These are phyloP conservation scores for Emmonsia crescens DNA, from an alignment of 2,329 filamentous ascomycete species.

Conservation along the genomic window DNA sequence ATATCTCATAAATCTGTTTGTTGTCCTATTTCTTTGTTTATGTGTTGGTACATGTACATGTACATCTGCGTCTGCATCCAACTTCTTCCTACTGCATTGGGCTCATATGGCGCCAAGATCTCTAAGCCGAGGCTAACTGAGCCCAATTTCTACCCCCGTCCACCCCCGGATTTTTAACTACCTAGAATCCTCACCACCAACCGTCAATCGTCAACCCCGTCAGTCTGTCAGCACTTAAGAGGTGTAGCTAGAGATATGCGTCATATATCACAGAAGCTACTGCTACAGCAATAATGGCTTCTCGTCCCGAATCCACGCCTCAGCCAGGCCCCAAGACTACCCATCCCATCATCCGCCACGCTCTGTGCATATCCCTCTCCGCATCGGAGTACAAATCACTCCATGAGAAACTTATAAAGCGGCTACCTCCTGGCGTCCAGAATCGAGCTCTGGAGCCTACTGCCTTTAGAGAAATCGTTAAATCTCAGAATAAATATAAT, in stretches of 20 bases:
- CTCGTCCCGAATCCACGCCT: not conserved
- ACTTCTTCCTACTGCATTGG: no score
- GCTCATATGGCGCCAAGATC: not conserved
- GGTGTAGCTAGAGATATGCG: not conserved
- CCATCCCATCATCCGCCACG: constrained; percentile 71
- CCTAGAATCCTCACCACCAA: no score
- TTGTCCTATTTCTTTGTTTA: not conserved
- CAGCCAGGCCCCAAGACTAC: constrained; percentile 14
- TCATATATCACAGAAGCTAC: not conserved
- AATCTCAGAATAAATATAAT: constrained; percentile 54
- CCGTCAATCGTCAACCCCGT: no score
- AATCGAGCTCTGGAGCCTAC: constrained; percentile 41
- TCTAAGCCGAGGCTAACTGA: not conserved
- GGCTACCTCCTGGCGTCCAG: constrained; percentile 49
- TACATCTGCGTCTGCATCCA: no score
- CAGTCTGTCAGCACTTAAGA: not conserved
- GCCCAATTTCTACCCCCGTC: not conserved
- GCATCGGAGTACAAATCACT: constrained; percentile 76
- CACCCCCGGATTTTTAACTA: not conserved
- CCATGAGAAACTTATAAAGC: constrained; percentile 71
- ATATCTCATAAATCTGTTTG: no score
- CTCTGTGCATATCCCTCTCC: constrained; percentile 72
- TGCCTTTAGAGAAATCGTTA: constrained; percentile 41
- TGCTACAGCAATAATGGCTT: not conserved
- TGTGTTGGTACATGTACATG: not conserved